Base-by-base conservation (phyloP, 257 asterid species). In the Phtheirospermum japonicum region DNA sequence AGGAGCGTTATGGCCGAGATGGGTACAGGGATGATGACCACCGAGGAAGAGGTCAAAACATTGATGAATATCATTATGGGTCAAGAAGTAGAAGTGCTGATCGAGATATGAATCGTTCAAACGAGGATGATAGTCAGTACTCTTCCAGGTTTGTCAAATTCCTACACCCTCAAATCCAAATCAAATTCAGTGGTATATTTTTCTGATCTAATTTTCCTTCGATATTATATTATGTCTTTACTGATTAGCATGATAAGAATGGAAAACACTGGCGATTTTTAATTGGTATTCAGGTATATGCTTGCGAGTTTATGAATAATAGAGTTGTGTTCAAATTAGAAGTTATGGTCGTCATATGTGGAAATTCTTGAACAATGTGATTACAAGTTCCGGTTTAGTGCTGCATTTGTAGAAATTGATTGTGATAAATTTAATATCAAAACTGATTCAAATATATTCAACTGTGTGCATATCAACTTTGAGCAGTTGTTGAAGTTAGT, bases 51-150 rank as follows among this genome's bases (percentile, higher is more conserved):
- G 73, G 89, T 73, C 85, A 42, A 57, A 81, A 70, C 54, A 32
- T 39, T 42, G 89, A 87, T 79, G 84, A 76, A 45, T 70, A 82
- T 74, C 78, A 78, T 54, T 73, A 80, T 81, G 95, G 83, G 12
- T 76, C 96, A 67, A 86, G 95, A 81, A 80, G 99, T 75, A 85
- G 84, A 77, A 88, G 97, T 79, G 83, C 83, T 68, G 99, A 85
- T 54, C 79, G 65, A 61, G 89, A 86, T 59, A 73, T 78, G 55
- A 82, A 76, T 57, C 76, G 71, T 63, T 73, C 75, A 65, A 79
- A 71, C 76, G 99, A 85, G 61, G 88, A 87, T 59, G 97, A 93
- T 75, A 83, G 86, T 52, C 99, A 87, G 64, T 82, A 85, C 71
- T 79, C 95, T 68, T 80, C 91, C 58, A 85, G 99, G 99, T 93